Evolutionary conservation across 208 protist genomes (phyloP), one percentile per base, ranked within the genome.

Genomic region (Acanthamoeba lenticulata): DNA sequence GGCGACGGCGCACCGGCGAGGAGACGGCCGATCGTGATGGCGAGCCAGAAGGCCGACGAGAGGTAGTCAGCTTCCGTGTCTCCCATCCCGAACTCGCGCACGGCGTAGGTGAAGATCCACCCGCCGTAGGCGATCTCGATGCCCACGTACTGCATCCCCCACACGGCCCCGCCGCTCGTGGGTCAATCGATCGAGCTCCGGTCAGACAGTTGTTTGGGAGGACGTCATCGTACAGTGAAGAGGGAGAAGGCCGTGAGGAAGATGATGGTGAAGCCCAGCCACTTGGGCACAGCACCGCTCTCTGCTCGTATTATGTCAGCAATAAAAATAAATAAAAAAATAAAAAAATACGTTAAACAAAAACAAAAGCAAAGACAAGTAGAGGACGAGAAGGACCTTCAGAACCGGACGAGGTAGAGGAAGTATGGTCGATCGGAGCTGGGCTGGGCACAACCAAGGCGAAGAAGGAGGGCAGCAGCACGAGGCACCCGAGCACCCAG

Each of bases 101-200:
- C 65, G 36, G 65, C 65, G 32, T 74, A 74, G 5, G 65, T 74
- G 65, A 74, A 74, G 65, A 74, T 74, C 65, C 65, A 74, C 19
- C 65, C 65, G 36, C 65, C 65, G 65, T 74, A 74, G 19, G 65
- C 65, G n/a, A 74, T 74, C 65, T 74, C 65, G 65, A 74, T 74
- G 29, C 65, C 65, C 65, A 74, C 65, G 36, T 74, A 74, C 65
- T 74, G 65, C 19, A 42, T 27, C 19, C 19, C 19, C 11, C 15
- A 27, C 36, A 7, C 13, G 29, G 11, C 17, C 19, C 19, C 65
- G 65, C 36, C 11, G 52, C 52, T 27, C 21, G 52, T 60, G 52
- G 52, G n/a, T n/a, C n/a, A n/a, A n/a, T n/a, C n/a, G n/a, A n/a
- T n/a, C n/a, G n/a, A n/a, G n/a, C n/a, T n/a, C n/a, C n/a, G n/a